phyloP scores from a whole-genome alignment of 176 grass and related monocot genomes.

The Lolium rigidum region DNA sequence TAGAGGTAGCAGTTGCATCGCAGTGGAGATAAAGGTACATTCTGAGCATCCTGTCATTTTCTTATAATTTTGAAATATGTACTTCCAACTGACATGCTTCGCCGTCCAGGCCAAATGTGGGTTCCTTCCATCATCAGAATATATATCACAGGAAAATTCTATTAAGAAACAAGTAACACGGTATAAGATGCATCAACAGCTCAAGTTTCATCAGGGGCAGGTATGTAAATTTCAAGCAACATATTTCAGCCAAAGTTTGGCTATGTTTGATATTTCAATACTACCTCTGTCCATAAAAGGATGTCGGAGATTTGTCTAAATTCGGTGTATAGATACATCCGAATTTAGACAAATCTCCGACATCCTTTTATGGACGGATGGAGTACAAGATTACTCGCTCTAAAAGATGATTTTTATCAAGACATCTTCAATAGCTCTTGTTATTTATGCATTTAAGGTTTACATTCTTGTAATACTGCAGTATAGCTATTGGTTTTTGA shows the following conservation, averaged over 20 bases:
- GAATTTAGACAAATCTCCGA: too few relatives aligned
- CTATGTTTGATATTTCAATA: constrained; percentile 20
- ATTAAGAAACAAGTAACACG: constrained; percentile 87
- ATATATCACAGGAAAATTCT: constrained; percentile 72
- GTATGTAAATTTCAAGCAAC: constrained; percentile 41
- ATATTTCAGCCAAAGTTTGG: not conserved
- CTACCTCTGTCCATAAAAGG: too few relatives aligned
- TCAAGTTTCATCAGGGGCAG: constrained; percentile 79
- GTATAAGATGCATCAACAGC: constrained; percentile 92
- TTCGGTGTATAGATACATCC: too few relatives aligned
- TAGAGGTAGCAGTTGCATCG: constrained; percentile 59
- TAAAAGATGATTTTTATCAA: not conserved
- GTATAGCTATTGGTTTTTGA: constrained; percentile 2
- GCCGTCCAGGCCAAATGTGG: constrained; percentile 85
- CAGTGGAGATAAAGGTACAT: constrained; percentile 97
- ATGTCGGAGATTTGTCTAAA: too few relatives aligned
- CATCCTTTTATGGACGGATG: too few relatives aligned
- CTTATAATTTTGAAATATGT: constrained; percentile 26
- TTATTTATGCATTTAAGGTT: constrained; percentile 33
- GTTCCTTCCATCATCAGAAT: constrained; percentile 92
- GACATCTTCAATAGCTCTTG: not conserved
- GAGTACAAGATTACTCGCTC: not conserved
- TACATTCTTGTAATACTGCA: constrained; percentile 18
- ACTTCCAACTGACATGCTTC: constrained; percentile 1
- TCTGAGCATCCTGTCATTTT: constrained; percentile 35